Conservation (phyloP, 345 rosid genomes). For the Arabis alpina region DNA sequence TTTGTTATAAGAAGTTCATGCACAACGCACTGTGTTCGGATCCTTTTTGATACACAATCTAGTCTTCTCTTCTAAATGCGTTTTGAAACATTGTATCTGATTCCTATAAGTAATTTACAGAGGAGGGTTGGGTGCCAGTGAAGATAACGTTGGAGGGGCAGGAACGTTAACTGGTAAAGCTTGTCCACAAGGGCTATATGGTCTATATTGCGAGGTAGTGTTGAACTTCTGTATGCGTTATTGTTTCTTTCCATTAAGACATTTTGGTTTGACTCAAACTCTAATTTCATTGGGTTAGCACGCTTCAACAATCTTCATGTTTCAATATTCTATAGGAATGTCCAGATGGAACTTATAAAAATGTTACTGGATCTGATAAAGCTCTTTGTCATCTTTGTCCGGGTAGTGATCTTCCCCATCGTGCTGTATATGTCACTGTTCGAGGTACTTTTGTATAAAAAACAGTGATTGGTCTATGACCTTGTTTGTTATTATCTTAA, state of each 20-base stretch:
- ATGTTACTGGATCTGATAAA: constrained; percentile 74
- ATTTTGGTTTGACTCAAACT: background rate
- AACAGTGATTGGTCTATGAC: constrained; percentile 2
- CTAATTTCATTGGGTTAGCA: constrained; percentile 14
- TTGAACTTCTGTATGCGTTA: constrained; percentile 10
- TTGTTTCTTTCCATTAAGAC: constrained; percentile 11
- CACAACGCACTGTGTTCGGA: background rate
- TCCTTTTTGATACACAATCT: constrained; percentile 1
- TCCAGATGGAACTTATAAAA: constrained; percentile 89
- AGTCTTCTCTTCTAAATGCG: constrained; percentile 14
- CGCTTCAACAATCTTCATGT: constrained; percentile 2
- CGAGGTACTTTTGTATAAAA: constrained; percentile 50
- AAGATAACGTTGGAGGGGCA: constrained; percentile 66
- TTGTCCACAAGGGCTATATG: constrained; percentile 89
- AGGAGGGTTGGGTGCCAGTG: constrained; percentile 75
- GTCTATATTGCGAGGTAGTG: constrained; percentile 81
- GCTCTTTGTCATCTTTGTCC: constrained; percentile 73
- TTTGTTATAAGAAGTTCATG: constrained; percentile 42
- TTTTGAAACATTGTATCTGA: background rate
- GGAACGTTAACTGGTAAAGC: constrained; percentile 89
- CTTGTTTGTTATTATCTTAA: background rate
- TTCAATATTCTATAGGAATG: constrained; percentile 68
- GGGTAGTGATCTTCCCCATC: constrained; percentile 68
- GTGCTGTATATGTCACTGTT: constrained; percentile 64
- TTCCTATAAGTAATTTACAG: constrained; percentile 44